Evolutionary conservation across 306 rosid species (phyloP), one percentile per base, ranked within the genome.

Genomic region (Cucurbita argyrosperma): DNA sequence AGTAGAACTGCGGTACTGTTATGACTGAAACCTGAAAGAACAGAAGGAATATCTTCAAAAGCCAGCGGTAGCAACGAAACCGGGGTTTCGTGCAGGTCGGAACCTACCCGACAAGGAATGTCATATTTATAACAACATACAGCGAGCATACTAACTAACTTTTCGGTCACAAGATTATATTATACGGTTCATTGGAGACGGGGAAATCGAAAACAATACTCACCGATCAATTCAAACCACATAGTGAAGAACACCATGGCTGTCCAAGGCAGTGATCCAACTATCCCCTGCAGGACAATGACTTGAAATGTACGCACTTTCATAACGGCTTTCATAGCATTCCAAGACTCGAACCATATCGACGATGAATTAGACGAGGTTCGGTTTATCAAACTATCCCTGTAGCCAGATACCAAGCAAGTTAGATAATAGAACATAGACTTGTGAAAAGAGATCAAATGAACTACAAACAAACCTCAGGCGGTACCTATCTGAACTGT

Each of bases 221-320:
- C 83, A 91, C 99, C 99, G 13, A 94, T 87, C 63, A 94, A 83
- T 85, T 94, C 90, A 46, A 94, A 94, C 99, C 99, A 94, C 99
- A 94, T 91, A 50, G 99, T 94, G 89, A 94, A 91, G 90, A 94
- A 94, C 82, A 94, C 99, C 99, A 91, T 94, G 83, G 99, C 97
- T 62, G 97, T 94, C 99, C 99, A 94, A n/a, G 99, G 99, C 40
- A 94, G 87, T 8, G 97, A 94, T 42, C 97, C 97, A 71, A 94
- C 80, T 71, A 91, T 74, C 35, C 99, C 97, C 83, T 91, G 99
- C 82, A 94, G 68, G 77, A 94, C 99, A 65, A 94, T 89, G 54
- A 94, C 82, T 83, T 88, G 96, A 81, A 94, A 94, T 55, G 99
- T 94, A 79, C 75, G 39, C 79, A 94, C 91, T 87, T 88, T 89